Conservation (phyloP, 2,329 filamentous ascomycete genomes). For the Aureobasidium sp. region DNA sequence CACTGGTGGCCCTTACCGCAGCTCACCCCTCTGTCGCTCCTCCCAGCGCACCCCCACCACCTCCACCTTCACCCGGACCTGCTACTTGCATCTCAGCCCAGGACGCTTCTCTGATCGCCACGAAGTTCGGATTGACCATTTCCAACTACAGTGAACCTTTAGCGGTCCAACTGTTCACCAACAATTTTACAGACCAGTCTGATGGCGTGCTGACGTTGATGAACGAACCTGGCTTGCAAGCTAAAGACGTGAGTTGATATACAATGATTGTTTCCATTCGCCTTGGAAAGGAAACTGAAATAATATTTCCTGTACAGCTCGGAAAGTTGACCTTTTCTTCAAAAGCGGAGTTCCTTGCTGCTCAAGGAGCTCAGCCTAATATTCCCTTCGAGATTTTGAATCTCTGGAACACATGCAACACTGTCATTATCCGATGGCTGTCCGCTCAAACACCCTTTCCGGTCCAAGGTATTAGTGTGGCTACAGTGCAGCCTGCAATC, state of each 20-base stretch:
- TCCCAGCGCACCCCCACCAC: not conserved
- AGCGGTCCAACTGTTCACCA: slow-evolving; percentile 22
- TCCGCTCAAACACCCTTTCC: slow-evolving; percentile 22
- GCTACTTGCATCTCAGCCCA: slow-evolving; percentile 21
- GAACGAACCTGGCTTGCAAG: not conserved
- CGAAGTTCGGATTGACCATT: slow-evolving; percentile 26
- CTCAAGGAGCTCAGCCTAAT: slow-evolving; percentile 26
- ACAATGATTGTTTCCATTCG: no score
- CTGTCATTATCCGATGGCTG: slow-evolving; percentile 27
- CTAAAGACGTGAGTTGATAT: not conserved
- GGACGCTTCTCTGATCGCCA: slow-evolving; percentile 24
- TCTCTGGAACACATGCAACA: slow-evolving; percentile 25
- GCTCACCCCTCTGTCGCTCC: not conserved
- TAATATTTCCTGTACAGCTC: not conserved
- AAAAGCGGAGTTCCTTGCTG: slow-evolving; percentile 23
- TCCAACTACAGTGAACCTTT: slow-evolving; percentile 22
- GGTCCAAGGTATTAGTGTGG: slow-evolving; percentile 20
- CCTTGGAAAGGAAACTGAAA: no score
- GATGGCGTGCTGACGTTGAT: slow-evolving; percentile 30
- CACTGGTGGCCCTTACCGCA: not conserved
- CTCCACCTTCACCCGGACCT: not conserved
- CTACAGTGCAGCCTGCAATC: not conserved
- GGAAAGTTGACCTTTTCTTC: slow-evolving; percentile 22
- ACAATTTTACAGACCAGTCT: slow-evolving; percentile 28
- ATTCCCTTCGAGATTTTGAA: slow-evolving; percentile 28